These are phyloP conservation scores for Venturia effusa DNA, from an alignment of 2,329 filamentous ascomycete genomes.

Conservation along the genomic window DNA sequence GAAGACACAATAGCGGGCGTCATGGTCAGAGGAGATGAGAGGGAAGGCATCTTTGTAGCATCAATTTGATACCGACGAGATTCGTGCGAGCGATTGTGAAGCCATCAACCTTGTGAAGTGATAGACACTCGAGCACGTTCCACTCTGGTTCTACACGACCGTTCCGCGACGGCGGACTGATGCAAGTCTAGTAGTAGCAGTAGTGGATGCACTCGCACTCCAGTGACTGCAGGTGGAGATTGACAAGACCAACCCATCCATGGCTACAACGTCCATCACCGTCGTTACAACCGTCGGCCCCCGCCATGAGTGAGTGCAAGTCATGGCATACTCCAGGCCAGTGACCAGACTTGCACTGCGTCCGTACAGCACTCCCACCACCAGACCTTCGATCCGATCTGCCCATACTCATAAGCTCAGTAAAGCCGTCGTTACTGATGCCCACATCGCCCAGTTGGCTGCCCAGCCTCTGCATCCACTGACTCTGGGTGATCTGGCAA, in stretches of 20 bases:
- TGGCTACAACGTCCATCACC: neutral
- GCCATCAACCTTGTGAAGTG: neutral
- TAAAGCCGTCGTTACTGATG: conserved; percentile 45
- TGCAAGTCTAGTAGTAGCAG: too few relatives aligned
- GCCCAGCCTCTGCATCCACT: conserved; percentile 68
- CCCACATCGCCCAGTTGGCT: conserved; percentile 69
- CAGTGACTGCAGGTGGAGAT: too few relatives aligned
- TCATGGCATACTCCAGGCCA: conserved; percentile 10
- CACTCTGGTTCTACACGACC: too few relatives aligned
- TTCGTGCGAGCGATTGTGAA: neutral
- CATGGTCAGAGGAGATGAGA: neutral
- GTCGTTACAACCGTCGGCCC: too few relatives aligned
- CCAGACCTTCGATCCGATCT: neutral
- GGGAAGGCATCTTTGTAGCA: neutral
- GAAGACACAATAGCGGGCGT: conserved; percentile 51
- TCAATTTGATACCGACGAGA: neutral
- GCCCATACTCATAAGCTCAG: conserved; percentile 15
- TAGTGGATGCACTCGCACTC: too few relatives aligned
- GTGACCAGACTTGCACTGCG: conserved; percentile 11
- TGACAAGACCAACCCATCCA: too few relatives aligned
- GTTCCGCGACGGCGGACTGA: too few relatives aligned
- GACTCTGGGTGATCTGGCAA: conserved; percentile 79
- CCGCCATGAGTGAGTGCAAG: conserved; percentile 8
- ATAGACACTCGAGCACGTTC: neutral
- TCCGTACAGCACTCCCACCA: neutral